Evolutionary conservation across 1,139 yeast species (phyloP).

Genomic region (Petasospora fabianii): DNA sequence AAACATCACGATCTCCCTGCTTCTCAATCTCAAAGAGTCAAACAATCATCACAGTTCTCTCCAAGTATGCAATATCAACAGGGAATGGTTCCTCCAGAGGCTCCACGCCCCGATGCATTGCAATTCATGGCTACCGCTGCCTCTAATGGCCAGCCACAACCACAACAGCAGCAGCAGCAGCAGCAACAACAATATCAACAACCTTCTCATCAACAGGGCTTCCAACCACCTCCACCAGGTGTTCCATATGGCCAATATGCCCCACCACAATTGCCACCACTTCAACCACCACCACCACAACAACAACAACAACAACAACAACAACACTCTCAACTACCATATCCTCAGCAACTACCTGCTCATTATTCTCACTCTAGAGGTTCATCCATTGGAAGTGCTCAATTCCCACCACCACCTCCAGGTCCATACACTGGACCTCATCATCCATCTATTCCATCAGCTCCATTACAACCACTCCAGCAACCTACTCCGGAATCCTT

Average conservation of each 20-base stretch:
- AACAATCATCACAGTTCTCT: slow-evolving; percentile 6
- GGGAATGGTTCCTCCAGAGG: slow-evolving; percentile 4
- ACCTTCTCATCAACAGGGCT: slow-evolving; percentile 6
- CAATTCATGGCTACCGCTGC: slow-evolving; percentile 13
- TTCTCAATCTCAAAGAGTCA: slow-evolving; percentile 16
- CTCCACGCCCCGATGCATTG: background rate
- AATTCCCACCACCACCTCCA: slow-evolving; percentile 20
- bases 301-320: slow-evolving; percentile 19
- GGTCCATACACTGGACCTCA: slow-evolving; percentile 16
- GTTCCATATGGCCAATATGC: slow-evolving; percentile 13
- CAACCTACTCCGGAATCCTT: background rate
- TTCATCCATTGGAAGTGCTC: slow-evolving; percentile 20
- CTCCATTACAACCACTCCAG: slow-evolving; percentile 6
- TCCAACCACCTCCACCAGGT: slow-evolving; percentile 6
- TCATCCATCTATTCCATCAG: slow-evolving; percentile 6
- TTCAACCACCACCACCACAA: slow-evolving; percentile 16
- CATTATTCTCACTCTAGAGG: slow-evolving; percentile 21
- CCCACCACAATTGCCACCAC: slow-evolving; percentile 22
- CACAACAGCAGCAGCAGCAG: no score
- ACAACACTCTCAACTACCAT: slow-evolving; percentile 15
- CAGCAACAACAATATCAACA: no score
- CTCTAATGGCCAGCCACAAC: background rate
- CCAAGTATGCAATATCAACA: slow-evolving; percentile 10
- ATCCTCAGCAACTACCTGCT: slow-evolving; percentile 16
- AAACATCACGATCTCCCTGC: slow-evolving; percentile 63